Evolutionary conservation across 2,329 filamentous ascomycete species (phyloP).

Genomic region (Microdochium trichocladiopsis): DNA sequence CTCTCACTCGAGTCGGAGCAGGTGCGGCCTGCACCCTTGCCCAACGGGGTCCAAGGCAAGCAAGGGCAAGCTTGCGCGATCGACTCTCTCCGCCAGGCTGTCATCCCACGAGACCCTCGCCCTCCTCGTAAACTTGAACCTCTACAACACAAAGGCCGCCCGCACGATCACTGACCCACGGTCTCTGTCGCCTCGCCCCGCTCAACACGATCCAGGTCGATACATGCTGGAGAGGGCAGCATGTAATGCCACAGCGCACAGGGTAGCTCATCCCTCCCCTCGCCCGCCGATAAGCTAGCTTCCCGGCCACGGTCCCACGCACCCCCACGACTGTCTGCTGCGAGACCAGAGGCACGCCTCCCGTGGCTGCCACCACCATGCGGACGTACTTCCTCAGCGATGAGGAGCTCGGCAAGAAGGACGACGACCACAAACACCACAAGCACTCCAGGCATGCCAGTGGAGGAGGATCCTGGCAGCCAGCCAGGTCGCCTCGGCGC

Average conservation of each 20-base stretch:
- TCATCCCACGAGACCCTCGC: no score
- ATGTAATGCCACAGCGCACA: not conserved
- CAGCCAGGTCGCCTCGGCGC: constrained; percentile 37
- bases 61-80: no score
- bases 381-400: constrained; percentile 40
- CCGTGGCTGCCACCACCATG: constrained; percentile 22
- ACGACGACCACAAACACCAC: constrained; percentile 43
- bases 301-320: not conserved
- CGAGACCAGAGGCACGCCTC: not conserved
- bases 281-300: not conserved
- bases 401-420: constrained; percentile 52
- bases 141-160: no score
- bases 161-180: no score
- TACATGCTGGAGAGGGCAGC: not conserved
- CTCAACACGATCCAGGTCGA: no score
- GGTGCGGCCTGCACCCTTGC: no score
- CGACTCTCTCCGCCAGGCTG: no score
- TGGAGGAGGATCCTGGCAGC: constrained; percentile 28
- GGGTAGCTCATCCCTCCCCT: not conserved
- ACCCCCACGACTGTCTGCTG: not conserved
- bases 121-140: no score
- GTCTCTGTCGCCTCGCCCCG: no score
- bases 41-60: no score
- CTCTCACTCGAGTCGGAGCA: no score
- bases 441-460: constrained; percentile 14